phyloP scores from a whole-genome alignment of 2,329 filamentous ascomycete genomes.

The Pleomassaria siparia region DNA sequence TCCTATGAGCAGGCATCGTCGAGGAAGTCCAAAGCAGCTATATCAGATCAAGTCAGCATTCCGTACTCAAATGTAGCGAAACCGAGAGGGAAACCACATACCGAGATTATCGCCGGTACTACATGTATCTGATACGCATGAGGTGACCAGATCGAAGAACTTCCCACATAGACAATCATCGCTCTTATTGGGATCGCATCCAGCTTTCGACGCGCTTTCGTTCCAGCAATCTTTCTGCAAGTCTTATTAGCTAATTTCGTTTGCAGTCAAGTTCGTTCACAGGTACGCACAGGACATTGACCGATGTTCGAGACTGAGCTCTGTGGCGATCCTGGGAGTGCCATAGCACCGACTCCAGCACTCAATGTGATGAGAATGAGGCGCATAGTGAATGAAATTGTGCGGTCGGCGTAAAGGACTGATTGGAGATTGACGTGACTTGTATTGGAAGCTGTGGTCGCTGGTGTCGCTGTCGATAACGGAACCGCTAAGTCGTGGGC shows the following conservation, averaged over 20 bases:
- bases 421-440: conserved; percentile 6
- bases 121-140: conserved; percentile 31
- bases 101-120: conserved; percentile 33
- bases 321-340: conserved; percentile 7
- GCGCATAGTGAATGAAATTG: conserved; percentile 11
- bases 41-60: background rate
- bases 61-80: background rate
- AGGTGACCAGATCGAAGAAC: conserved; percentile 36
- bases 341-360: conserved; percentile 7
- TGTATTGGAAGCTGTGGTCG: conserved; percentile 3
- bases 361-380: conserved; percentile 8
- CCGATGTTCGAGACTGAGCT: conserved; percentile 20
- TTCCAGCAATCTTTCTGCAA: conserved; percentile 37
- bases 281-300: conserved; percentile 27
- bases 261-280: background rate
- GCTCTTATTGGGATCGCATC: conserved; percentile 34
- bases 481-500: background rate
- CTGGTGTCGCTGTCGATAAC: conserved; percentile 4
- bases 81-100: conserved; percentile 15
- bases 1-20: background rate
- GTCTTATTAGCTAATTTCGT: conserved; percentile 2
- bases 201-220: conserved; percentile 26
- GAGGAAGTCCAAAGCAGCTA: conserved; percentile 3
- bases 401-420: conserved; percentile 4
- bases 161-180: conserved; percentile 35